Conservation (phyloP, 345 rosid species). For the Euphorbia pulcherrima region DNA sequence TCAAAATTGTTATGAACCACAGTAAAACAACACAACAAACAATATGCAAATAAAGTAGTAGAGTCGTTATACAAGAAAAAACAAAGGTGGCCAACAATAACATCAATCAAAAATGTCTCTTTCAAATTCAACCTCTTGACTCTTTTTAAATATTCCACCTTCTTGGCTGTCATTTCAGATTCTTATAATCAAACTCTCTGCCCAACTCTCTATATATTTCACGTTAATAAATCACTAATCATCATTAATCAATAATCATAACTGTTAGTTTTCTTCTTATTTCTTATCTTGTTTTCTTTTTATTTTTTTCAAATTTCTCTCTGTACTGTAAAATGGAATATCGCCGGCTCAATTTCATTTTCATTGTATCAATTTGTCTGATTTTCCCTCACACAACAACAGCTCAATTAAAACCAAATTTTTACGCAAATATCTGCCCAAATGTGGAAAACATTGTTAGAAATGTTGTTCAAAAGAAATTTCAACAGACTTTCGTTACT, state of each 20-base stretch:
- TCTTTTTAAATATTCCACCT: neutral
- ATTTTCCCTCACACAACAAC: slow-evolving; percentile 39
- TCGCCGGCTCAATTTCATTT: slow-evolving; percentile 25
- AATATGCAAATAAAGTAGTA: too few species aligned
- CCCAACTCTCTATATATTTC: neutral
- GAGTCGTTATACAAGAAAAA: slow-evolving; percentile 12
- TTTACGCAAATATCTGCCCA: slow-evolving; percentile 57
- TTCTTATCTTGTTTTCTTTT: neutral
- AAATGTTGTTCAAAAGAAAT: slow-evolving; percentile 42
- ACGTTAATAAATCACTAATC: neutral
- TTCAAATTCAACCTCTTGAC: slow-evolving; percentile 5
- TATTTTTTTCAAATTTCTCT: too few species aligned
- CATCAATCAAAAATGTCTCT: too few species aligned
- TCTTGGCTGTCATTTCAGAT: slow-evolving; percentile 16
- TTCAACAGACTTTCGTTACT: slow-evolving; percentile 56
- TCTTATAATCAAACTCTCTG: slow-evolving; percentile 34
- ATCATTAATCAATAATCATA: neutral
- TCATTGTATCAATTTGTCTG: slow-evolving; percentile 39
- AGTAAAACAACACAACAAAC: too few species aligned
- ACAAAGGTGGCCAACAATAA: slow-evolving; percentile 40
- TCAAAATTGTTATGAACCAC: too few species aligned
- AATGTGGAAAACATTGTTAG: slow-evolving; percentile 60
- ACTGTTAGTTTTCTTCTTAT: neutral
- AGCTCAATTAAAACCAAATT: slow-evolving; percentile 57
- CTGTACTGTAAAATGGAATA: slow-evolving; percentile 13